Base-by-base conservation (phyloP, 148 eudicot species). In the Dysphania ambrosioides region DNA sequence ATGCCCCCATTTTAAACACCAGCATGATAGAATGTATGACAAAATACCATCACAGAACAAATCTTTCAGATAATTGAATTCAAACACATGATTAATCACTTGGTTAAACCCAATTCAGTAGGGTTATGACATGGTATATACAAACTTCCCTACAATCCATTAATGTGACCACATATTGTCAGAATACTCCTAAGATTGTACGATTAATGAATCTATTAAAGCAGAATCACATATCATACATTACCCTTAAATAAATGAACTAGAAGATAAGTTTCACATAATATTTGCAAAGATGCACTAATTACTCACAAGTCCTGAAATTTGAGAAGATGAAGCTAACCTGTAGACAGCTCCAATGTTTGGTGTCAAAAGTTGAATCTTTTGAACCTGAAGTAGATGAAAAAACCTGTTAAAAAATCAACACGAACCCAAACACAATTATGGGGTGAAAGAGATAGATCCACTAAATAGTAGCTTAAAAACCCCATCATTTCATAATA, bases 271-370 rank as follows among this genome's bases (percentile, higher is more conserved):
- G 23, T 2, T 27, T 24, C 23, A 24, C 49, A 32, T 61, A 32
- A 68, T n/a, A n/a, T n/a, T n/a, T n/a, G n/a, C n/a, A n/a, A n/a
- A n/a, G n/a, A n/a, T n/a, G n/a, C n/a, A n/a, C n/a, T n/a, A n/a
- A n/a, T n/a, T n/a, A n/a, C n/a, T n/a, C n/a, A n/a, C n/a, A n/a
- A n/a, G n/a, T n/a, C n/a, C n/a, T n/a, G n/a, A 47, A 78, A 2
- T 4, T 49, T 73, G 57, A 66, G 68, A 31, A 72, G 29, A 23
- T 30, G 36, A 71, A 71, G 38, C 75, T 72, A 70, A 95, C 99
- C 99, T 95, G 85, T 95, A 95, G 23, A 92, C 97, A 72, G 89
- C 99, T 83, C 99, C 99, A 80, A 95, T 95, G 57, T 92, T 95
- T 70, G 99, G 93, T 59, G 99, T 95, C 90, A 95, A 83, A 60